Base-by-base conservation (phyloP, 768 basidiomycete genomes). In the Cystobasidiopsis lactophilus region DNA sequence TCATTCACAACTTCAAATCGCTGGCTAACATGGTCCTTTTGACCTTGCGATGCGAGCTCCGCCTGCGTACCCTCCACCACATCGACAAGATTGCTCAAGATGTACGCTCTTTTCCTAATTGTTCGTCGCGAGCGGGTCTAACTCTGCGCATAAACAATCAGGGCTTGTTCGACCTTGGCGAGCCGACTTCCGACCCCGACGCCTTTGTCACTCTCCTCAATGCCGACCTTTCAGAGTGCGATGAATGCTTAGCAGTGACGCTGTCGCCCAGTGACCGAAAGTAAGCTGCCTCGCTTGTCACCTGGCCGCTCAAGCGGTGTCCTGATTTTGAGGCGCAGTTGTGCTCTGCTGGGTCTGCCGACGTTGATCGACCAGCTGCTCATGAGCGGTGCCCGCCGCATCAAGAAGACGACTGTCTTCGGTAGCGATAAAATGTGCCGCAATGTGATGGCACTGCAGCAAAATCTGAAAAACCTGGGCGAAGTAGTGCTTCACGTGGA, bases 1-100 rank as follows among this genome's bases (percentile, higher is more conserved):
- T 96, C 41, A 70, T 89, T 78, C 80, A 68, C 91, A 88, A 2
- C 95, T 86, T 61, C 79, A 82, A 37, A 86, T 91, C n/a, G 59
- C 72, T 96, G 5, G 79, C 83, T 9, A 78, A 82, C 61, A 74
- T 89, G 53, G 79, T 93, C 46, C 69, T 95, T 39, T 80, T 82
- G 63, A 86, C 82, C 4, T 76, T 95, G 29, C 76, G 88, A 33
- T 75, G 84, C 50, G 91, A 95, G 62, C 68, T 93, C 49, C 76
- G 91, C 3, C 85, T 86, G 63, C 75, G 85, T 43, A 75, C 76
- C 2, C 77, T 85, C 30, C 78, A 80, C 63, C 81, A 85, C 66
- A 69, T 93, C 11, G 77, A 81, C 52, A 76, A 80, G 21, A 77
- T 85, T 2, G 75, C 89, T 66, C 74, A 76, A 57, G 75, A 80